Conservation (phyloP, 257 asterid species). For the Misopates orontium region DNA sequence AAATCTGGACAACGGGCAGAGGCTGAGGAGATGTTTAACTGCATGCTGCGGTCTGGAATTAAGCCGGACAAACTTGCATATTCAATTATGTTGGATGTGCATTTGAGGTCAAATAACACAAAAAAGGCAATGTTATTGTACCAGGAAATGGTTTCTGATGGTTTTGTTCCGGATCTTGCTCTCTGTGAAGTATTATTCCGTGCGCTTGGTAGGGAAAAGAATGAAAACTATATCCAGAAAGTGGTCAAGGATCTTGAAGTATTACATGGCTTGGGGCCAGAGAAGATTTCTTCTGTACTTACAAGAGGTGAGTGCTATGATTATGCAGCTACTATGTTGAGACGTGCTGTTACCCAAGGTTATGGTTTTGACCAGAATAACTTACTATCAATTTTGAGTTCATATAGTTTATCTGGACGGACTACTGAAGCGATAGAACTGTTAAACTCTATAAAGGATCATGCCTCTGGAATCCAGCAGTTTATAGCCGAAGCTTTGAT, state of each 20-base stretch:
- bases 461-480: conserved; percentile 51
- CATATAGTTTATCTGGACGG: conserved; percentile 83
- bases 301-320: conserved; percentile 75
- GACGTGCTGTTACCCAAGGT: conserved; percentile 59
- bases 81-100: conserved; percentile 77
- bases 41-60: conserved; percentile 87
- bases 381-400: conserved; percentile 68
- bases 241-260: conserved; percentile 71
- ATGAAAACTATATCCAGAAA: conserved; percentile 46
- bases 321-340: conserved; percentile 70
- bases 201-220: conserved; percentile 54
- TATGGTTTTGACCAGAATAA: conserved; percentile 49
- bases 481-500: conserved; percentile 70
- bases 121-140: conserved; percentile 64
- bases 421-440: conserved; percentile 73
- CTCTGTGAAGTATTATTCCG: conserved; percentile 62
- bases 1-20: conserved; percentile 68
- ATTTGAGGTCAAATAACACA: conserved; percentile 62
- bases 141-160: conserved; percentile 67
- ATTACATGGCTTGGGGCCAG: conserved; percentile 57
- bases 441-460: conserved; percentile 61
- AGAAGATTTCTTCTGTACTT: conserved; percentile 65
- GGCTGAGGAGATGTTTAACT: conserved; percentile 70
- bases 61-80: conserved; percentile 85
- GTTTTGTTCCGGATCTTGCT: conserved; percentile 62